These are phyloP conservation scores for Lunasporangiospora selenospora DNA, from an alignment of 192 early-diverging fungal species.

Conservation along the genomic window DNA sequence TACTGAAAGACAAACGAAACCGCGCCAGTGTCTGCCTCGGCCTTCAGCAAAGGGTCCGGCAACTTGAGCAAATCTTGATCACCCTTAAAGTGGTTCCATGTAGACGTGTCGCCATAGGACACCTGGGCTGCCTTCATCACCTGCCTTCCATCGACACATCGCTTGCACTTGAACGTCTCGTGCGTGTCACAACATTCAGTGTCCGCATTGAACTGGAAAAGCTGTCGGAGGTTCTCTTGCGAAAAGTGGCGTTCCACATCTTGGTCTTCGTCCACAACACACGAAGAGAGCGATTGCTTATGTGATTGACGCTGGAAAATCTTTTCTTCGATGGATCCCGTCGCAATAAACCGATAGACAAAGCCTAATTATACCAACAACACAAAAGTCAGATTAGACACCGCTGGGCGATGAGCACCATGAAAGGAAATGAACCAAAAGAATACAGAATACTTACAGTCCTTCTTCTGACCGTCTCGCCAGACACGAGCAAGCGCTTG, in stretches of 20 bases:
- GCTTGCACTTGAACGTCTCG: constrained; percentile 94
- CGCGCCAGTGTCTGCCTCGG: constrained; percentile 61
- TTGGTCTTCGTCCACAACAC: constrained; percentile 94
- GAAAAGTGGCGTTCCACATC: constrained; percentile 97
- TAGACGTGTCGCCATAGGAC: constrained; percentile 79
- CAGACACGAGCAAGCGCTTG: constrained; percentile 92
- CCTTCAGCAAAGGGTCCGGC: constrained; percentile 66
- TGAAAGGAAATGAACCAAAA: not conserved
- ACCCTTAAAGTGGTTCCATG: constrained; percentile 78
- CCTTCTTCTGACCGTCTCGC: constrained; percentile 85
- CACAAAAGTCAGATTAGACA: too few species aligned
- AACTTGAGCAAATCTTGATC: constrained; percentile 61
- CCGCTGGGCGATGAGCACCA: not conserved
- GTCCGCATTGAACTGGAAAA: constrained; percentile 81
- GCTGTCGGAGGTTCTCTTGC: constrained; percentile 83
- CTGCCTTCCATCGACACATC: constrained; percentile 90
- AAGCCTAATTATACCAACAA: too few species aligned
- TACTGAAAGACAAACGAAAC: constrained; percentile 87
- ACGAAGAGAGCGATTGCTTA: constrained; percentile 86
- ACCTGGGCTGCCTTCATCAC: constrained; percentile 64
- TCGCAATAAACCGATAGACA: constrained; percentile 97
- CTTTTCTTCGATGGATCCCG: constrained; percentile 99
- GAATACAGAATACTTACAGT: constrained; percentile 50
- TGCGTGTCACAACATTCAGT: constrained; percentile 88
- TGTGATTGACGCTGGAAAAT: constrained; percentile 95